A percentile compares a stretch with the other conserved stretches of the same genome.
These are phyloP conservation scores for Eimeria necatrix DNA, from an alignment of 169 alveolate genomes.

Conservation along the genomic window DNA sequence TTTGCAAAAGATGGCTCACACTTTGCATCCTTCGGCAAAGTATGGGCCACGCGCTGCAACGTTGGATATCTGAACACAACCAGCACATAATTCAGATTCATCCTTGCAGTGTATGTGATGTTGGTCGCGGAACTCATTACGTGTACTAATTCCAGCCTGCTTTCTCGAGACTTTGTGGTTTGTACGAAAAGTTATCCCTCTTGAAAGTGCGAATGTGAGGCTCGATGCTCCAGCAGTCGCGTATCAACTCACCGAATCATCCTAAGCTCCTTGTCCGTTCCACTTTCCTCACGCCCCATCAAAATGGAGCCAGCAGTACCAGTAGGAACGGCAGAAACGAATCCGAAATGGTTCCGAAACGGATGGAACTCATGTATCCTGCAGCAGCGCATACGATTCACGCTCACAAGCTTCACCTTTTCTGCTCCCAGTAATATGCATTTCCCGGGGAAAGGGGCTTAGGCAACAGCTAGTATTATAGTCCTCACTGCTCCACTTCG, in stretches of 20 bases:
- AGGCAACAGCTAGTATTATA: background rate
- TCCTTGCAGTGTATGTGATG: background rate
- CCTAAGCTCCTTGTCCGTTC: slow-evolving; percentile 73
- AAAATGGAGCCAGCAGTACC: slow-evolving; percentile 79
- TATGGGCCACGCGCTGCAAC: slow-evolving; percentile 84
- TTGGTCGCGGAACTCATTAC: background rate
- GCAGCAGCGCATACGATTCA: background rate
- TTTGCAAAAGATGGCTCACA: slow-evolving; percentile 46
- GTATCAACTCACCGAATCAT: slow-evolving; percentile 71
- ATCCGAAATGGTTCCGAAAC: slow-evolving; percentile 84
- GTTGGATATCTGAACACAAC: slow-evolving; percentile 82
- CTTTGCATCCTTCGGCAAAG: slow-evolving; percentile 82
- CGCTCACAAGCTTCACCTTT: background rate
- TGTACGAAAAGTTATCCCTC: background rate
- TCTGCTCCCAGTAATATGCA: background rate
- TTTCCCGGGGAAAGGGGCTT: background rate
- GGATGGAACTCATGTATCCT: slow-evolving; percentile 79
- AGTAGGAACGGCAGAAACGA: slow-evolving; percentile 79
- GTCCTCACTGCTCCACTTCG: no score
- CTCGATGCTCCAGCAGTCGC: background rate
- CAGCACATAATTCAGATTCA: background rate
- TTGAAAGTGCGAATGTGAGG: background rate
- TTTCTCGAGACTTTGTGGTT: background rate
- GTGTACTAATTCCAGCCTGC: background rate
- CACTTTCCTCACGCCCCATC: slow-evolving; percentile 74